Percentiles rank a stretch among this genome's conserved stretches.
These are phyloP conservation scores for Andrographis paniculata DNA, from an alignment of 305 asterid genomes.

Conservation along the genomic window DNA sequence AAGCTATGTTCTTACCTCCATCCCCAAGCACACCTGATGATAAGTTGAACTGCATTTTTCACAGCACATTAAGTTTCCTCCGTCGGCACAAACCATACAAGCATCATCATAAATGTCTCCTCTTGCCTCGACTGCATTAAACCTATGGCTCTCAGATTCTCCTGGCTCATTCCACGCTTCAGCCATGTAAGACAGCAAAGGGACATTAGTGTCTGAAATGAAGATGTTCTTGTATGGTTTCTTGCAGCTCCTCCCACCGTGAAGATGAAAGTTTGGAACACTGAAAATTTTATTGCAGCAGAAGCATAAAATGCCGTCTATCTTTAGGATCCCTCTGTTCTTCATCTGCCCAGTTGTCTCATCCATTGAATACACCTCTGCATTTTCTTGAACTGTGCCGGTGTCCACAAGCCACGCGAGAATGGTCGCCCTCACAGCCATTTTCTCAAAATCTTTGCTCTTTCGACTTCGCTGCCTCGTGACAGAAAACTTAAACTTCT, in stretches of 20 bases:
- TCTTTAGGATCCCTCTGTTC: slow-evolving; percentile 28
- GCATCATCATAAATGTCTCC: slow-evolving; percentile 38
- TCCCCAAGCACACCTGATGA: slow-evolving; percentile 35
- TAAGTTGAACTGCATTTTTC: slow-evolving; percentile 49
- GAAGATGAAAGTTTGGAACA: slow-evolving; percentile 26
- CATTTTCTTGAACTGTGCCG: slow-evolving; percentile 25
- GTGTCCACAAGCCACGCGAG: slow-evolving; percentile 45
- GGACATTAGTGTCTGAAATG: not conserved
- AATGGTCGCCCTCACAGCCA: slow-evolving; percentile 24
- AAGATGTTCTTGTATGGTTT: slow-evolving; percentile 31
- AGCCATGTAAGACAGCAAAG: slow-evolving; percentile 28
- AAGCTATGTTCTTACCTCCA: slow-evolving; percentile 46
- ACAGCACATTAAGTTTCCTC: slow-evolving; percentile 48
- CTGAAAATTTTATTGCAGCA: slow-evolving; percentile 31
- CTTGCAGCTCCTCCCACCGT: slow-evolving; percentile 23
- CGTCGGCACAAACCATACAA: slow-evolving; percentile 54
- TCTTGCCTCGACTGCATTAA: slow-evolving; percentile 17
- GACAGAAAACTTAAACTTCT: no score
- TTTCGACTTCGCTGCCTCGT: slow-evolving; percentile 1
- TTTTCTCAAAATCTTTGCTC: not conserved
- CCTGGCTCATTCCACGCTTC: slow-evolving; percentile 36
- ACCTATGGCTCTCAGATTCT: slow-evolving; percentile 17
- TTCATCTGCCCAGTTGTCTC: slow-evolving; percentile 6
- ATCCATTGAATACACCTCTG: slow-evolving; percentile 15
- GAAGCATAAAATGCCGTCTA: slow-evolving; percentile 36